A percentile compares a stretch with the other conserved stretches of the same genome.
These are phyloP conservation scores for Suillus bovinus DNA, from an alignment of 768 basidiomycete genomes.

Conservation along the genomic window DNA sequence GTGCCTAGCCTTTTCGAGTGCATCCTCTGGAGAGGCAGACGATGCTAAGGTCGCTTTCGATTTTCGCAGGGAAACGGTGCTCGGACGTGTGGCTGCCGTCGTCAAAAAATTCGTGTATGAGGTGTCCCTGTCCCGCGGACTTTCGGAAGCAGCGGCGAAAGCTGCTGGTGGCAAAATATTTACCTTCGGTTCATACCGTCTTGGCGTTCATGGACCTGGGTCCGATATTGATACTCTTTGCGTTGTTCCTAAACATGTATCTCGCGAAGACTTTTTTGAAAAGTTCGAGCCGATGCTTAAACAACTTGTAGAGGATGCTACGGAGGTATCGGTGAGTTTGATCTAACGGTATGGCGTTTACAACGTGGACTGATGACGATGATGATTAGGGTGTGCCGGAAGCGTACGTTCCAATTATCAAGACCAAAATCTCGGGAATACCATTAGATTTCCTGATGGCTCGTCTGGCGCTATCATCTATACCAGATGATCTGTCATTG, in stretches of 20 bases:
- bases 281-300: conserved; percentile 88
- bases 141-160: conserved; percentile 84
- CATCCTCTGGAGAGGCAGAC: conserved; percentile 6
- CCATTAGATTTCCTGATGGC: conserved; percentile 96
- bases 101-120: conserved; percentile 92
- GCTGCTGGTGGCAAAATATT: conserved; percentile 98
- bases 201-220: conserved; percentile 96
- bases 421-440: conserved; percentile 86
- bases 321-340: conserved; percentile 82
- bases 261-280: conserved; percentile 93
- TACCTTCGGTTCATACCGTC: conserved; percentile 96
- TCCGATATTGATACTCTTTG: conserved; percentile 98
- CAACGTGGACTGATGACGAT: conserved; percentile 8
- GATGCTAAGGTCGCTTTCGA: conserved; percentile 24
- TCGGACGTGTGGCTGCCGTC: conserved; percentile 84
- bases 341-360: conserved; percentile 1
- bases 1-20: background rate
- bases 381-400: conserved; percentile 83
- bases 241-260: conserved; percentile 96
- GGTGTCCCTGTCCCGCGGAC: conserved; percentile 74
- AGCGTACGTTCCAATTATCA: conserved; percentile 95
- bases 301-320: conserved; percentile 76
- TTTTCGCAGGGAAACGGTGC: conserved; percentile 78
- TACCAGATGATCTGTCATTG: conserved; percentile 90
- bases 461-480: conserved; percentile 77